Percentiles rank a stretch among this genome's conserved stretches.
Conservation (phyloP, 768 basidiomycete species). For the Xerocomus potaroensis region DNA sequence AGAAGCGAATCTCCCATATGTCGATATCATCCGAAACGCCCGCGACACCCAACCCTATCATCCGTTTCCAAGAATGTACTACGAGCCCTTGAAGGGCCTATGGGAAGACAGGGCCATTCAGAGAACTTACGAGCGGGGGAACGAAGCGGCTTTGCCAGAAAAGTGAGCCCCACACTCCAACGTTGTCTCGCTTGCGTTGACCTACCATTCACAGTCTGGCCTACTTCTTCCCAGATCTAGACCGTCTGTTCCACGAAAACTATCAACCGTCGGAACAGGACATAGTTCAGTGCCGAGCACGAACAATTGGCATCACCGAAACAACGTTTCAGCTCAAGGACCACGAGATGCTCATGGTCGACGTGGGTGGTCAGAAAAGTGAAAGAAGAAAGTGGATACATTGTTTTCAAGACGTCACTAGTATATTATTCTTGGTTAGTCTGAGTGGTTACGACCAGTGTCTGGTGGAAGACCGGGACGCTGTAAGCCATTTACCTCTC, state of each 20-base stretch:
- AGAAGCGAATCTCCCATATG: slow-evolving; percentile 52
- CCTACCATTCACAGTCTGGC: slow-evolving; percentile 40
- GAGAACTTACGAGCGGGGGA: slow-evolving; percentile 73
- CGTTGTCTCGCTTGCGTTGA: slow-evolving; percentile 1
- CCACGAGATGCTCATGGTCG: slow-evolving; percentile 89
- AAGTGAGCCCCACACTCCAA: slow-evolving; percentile 49
- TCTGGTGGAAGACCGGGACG: slow-evolving; percentile 87
- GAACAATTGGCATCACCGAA: slow-evolving; percentile 89
- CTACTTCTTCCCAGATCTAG: slow-evolving; percentile 78
- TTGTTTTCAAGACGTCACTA: slow-evolving; percentile 92
- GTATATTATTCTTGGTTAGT: slow-evolving; percentile 87
- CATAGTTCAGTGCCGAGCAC: slow-evolving; percentile 79
- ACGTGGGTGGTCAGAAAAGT: slow-evolving; percentile 91
- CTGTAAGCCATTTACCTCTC: slow-evolving; percentile 46
- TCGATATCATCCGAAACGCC: slow-evolving; percentile 63
- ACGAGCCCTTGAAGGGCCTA: slow-evolving; percentile 60
- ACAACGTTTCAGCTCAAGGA: slow-evolving; percentile 77
- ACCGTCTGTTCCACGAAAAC: slow-evolving; percentile 68
- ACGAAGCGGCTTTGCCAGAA: slow-evolving; percentile 89
- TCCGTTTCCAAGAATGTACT: slow-evolving; percentile 66
- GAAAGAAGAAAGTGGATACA: slow-evolving; percentile 94
- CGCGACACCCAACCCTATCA: slow-evolving; percentile 76
- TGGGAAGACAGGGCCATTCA: slow-evolving; percentile 79
- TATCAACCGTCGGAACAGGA: slow-evolving; percentile 83
- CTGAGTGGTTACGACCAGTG: slow-evolving; percentile 94